Evolutionary conservation across 768 basidiomycete species (phyloP).

Genomic region (Mrakia blollopis): DNA sequence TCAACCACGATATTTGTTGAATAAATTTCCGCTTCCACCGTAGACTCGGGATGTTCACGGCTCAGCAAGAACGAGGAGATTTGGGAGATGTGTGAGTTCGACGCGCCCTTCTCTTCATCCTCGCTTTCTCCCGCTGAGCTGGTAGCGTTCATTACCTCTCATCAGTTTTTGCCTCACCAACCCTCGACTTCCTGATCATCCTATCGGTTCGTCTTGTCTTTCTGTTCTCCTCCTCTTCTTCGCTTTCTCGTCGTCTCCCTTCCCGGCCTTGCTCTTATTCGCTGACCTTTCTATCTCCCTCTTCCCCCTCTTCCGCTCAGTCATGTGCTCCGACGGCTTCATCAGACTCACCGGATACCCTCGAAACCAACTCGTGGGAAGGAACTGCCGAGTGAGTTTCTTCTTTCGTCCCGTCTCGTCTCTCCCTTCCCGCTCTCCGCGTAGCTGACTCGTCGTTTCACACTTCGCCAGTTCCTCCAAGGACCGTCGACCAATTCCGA

Average conservation of each 20-base stretch:
- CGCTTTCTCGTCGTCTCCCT: background rate
- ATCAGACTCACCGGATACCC: conserved; percentile 9
- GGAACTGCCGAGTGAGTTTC: conserved; percentile 9
- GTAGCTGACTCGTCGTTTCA: background rate
- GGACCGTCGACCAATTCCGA: conserved; percentile 18
- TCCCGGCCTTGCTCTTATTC: background rate
- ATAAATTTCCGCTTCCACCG: too few relatives aligned
- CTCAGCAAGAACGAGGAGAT: conserved; percentile 14
- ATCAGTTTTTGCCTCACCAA: conserved; percentile 19
- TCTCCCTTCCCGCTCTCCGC: background rate
- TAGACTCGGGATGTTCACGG: conserved; percentile 14
- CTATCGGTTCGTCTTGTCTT: background rate
- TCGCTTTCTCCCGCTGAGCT: background rate
- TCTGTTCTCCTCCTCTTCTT: too few relatives aligned
- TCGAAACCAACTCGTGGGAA: background rate
- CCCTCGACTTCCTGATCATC: conserved; percentile 21
- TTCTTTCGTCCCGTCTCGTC: too few relatives aligned
- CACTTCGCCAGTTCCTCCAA: background rate
- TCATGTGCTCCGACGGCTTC: conserved; percentile 23
- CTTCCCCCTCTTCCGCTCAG: background rate
- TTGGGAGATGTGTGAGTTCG: conserved; percentile 14
- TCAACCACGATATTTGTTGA: too few relatives aligned
- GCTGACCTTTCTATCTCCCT: background rate
- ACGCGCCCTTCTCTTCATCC: background rate
- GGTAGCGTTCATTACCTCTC: background rate